A percentile compares a stretch with the other conserved stretches of the same genome.
Evolutionary conservation across 176 grass and related monocot genomes (phyloP).

Genomic region (Chrysopogon serrulatus): DNA sequence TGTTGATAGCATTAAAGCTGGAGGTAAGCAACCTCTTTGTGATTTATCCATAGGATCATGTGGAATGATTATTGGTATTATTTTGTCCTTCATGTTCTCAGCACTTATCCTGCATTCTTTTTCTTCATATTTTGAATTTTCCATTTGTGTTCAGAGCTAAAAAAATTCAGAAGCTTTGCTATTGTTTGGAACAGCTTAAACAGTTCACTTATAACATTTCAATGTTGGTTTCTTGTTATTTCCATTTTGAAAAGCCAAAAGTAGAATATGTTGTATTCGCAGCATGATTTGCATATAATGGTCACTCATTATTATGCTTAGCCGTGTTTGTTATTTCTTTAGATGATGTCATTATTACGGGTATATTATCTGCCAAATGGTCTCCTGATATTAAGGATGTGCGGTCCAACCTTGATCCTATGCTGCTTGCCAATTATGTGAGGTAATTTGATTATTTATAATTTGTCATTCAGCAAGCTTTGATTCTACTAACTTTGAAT

Average conservation of each 20-base stretch:
- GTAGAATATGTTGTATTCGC: background rate
- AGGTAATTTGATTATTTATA: slow-evolving; percentile 52
- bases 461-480: background rate
- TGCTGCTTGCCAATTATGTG: slow-evolving; percentile 79
- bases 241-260: background rate
- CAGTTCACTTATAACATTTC: background rate
- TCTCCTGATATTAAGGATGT: slow-evolving; percentile 91
- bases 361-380: slow-evolving; percentile 88
- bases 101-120: background rate
- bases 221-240: slow-evolving; percentile 8
- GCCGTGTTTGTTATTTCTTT: slow-evolving; percentile 18
- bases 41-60: background rate
- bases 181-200: background rate
- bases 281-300: too few relatives aligned
- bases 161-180: background rate
- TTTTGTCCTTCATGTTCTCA: background rate
- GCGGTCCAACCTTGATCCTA: slow-evolving; percentile 84
- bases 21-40: slow-evolving; percentile 43
- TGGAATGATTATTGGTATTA: background rate
- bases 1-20: slow-evolving; percentile 83
- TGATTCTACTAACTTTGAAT: background rate
- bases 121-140: background rate
- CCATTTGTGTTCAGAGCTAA: background rate
- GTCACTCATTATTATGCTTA: background rate
- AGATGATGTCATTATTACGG: slow-evolving; percentile 93